A percentile compares a stretch with the other conserved stretches of the same genome.
phyloP scores from a whole-genome alignment of 331 rosid species.

The Malus hybrid region DNA sequence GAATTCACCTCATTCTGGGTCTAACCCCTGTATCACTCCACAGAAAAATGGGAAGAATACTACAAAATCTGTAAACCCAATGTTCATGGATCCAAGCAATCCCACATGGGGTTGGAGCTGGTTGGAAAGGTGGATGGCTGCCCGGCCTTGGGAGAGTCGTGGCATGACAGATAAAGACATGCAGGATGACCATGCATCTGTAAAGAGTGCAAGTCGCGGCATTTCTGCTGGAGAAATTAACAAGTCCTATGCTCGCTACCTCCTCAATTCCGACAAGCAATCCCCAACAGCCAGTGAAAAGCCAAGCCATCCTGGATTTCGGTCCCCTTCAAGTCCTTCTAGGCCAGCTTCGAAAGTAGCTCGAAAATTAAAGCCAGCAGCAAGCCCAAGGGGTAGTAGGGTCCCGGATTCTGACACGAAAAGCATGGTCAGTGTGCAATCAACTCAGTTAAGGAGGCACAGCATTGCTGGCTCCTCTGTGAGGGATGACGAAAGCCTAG shows the following conservation, averaged over 20 bases:
- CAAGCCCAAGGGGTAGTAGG: constrained; percentile 56
- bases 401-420: constrained; percentile 56
- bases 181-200: constrained; percentile 47
- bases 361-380: constrained; percentile 52
- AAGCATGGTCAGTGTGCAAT: constrained; percentile 61
- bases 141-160: constrained; percentile 64
- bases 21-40: constrained; percentile 8
- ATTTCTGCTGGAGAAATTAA: constrained; percentile 72
- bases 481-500: constrained; percentile 76
- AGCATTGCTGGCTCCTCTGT: constrained; percentile 56
- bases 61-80: constrained; percentile 61
- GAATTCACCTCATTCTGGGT: constrained; percentile 5
- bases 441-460: constrained; percentile 74
- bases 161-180: constrained; percentile 46
- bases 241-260: constrained; percentile 89
- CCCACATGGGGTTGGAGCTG: constrained; percentile 99
- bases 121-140: constrained; percentile 98
- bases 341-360: constrained; percentile 39
- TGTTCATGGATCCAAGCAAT: constrained; percentile 94
- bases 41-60: constrained; percentile 86
- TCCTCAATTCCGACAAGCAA: constrained; percentile 66
- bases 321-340: constrained; percentile 60
- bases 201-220: constrained; percentile 47
- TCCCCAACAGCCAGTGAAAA: constrained; percentile 77
- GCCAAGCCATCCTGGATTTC: constrained; percentile 45